phyloP scores from a whole-genome alignment of 352 stramenopile species.

The Pythium phragmitis region DNA sequence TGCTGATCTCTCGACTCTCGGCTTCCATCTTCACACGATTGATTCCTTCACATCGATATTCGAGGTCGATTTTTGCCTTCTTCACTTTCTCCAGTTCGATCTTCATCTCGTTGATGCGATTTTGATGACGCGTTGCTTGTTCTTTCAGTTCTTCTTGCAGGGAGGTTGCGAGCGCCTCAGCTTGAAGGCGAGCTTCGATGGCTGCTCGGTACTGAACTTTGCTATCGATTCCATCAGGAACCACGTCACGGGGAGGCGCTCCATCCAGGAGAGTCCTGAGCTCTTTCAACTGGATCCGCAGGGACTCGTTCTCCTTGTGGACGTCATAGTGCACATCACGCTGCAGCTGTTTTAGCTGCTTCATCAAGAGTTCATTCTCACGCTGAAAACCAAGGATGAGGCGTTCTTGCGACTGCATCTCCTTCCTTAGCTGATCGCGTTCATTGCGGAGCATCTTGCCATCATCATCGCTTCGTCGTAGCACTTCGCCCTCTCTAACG shows the following conservation, averaged over 20 bases:
- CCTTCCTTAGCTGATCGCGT: constrained; percentile 15
- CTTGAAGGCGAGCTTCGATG: constrained; percentile 61
- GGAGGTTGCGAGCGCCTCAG: constrained; percentile 47
- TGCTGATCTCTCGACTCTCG: constrained; percentile 46
- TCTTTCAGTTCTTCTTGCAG: constrained; percentile 63
- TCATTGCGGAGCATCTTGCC: neutral
- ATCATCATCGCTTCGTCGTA: neutral
- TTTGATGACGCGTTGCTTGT: constrained; percentile 35
- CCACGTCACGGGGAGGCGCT: constrained; percentile 1
- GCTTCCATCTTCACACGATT: constrained; percentile 56
- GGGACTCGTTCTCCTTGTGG: constrained; percentile 72
- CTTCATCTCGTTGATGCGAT: constrained; percentile 66
- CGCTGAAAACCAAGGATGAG: constrained; percentile 80
- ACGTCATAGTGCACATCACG: constrained; percentile 65
- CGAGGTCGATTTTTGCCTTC: constrained; percentile 76
- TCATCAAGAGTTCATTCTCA: constrained; percentile 84
- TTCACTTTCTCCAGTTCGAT: constrained; percentile 74
- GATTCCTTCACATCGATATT: constrained; percentile 77
- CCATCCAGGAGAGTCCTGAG: constrained; percentile 35
- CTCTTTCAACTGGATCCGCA: constrained; percentile 47
- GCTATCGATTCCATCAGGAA: constrained; percentile 19
- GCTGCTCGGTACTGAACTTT: constrained; percentile 50
- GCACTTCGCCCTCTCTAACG: neutral
- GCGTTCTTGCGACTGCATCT: constrained; percentile 52
- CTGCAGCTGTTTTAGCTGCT: constrained; percentile 64